Evolutionary conservation across 352 stramenopile genomes (phyloP), one percentile per base, ranked within the genome.

Genomic region (Phytophthora parvispora): DNA sequence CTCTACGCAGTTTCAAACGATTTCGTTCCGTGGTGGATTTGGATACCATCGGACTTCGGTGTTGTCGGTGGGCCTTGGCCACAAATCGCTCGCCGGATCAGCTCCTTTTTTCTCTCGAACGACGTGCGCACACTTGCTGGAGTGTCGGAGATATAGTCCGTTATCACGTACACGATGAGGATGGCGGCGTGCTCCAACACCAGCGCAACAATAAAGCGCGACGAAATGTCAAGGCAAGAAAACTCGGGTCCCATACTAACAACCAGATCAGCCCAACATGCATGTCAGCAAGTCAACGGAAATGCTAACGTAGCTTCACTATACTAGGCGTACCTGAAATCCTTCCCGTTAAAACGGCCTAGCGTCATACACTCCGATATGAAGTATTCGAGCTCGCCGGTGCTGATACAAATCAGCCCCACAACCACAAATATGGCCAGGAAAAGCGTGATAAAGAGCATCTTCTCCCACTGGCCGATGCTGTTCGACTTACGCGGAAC

Each of bases 391-490:
- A 96, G 78, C 56, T 96, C 86, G 9, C 89, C 89, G 6, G 89
- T 91, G 36, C 86, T 94, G n/a, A 94, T 64, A 50, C 89, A 96
- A 59, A 96, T 94, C 1, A 96, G 84, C 0, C 89, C 86, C 22
- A 94, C 89, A 48, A 96, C 86, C 50, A 94, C 82, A 62, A 94
- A 96, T 8, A 96, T 86, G 25, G 83, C 89, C 9, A 96, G 67
- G 28, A 96, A 83, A 22, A 96, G 72, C 22, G 89, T 96, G 54
- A 91, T 92, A 48, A 93, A 93, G 2, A 96, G 72, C 72, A 92
- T 93, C 36, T 95, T 96, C 55, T 96, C 89, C 89, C 89, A 96
- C 54, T 95, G 89, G 6, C 87, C 87, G 50, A 96, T 95, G 49
- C 83, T 95, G 71, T 96, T 95, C 25, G 89, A 71, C 42, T 94